Percentiles rank a stretch among this genome's conserved stretches.
phyloP scores from a whole-genome alignment of 177 flowering plant species.

The Vitis hybrid region DNA sequence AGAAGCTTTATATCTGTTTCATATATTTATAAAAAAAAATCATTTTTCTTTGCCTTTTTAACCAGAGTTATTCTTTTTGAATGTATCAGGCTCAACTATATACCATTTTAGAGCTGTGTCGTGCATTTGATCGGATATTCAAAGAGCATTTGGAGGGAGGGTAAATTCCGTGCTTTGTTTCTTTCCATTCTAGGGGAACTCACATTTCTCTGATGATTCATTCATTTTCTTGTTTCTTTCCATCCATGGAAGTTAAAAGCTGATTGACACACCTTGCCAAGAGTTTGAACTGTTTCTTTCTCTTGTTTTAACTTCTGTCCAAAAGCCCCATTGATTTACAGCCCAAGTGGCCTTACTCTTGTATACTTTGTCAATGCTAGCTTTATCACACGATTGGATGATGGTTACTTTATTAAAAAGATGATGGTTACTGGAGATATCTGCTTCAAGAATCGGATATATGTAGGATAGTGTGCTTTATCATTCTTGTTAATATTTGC shows the following conservation, averaged over 20 bases:
- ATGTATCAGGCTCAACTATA: slow-evolving; percentile 77
- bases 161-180: slow-evolving; percentile 33
- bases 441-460: no score
- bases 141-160: slow-evolving; percentile 99
- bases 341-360: not conserved
- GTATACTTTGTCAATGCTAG: not conserved
- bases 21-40: not conserved
- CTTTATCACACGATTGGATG: not conserved
- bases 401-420: no score
- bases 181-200: not conserved
- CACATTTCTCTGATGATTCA: not conserved
- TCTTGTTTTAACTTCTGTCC: no score
- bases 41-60: not conserved
- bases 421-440: no score
- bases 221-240: not conserved
- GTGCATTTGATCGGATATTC: slow-evolving; percentile 83
- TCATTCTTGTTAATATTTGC: not conserved
- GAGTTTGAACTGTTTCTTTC: no score
- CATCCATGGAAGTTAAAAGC: no score
- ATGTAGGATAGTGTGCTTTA: not conserved
- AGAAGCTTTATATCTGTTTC: slow-evolving; percentile 14
- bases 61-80: not conserved
- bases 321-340: no score
- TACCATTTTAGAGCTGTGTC: slow-evolving; percentile 85
- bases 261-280: no score